Evolutionary conservation across 2,329 filamentous ascomycete species (phyloP).

Genomic region (Botryosphaeria dothidea): DNA sequence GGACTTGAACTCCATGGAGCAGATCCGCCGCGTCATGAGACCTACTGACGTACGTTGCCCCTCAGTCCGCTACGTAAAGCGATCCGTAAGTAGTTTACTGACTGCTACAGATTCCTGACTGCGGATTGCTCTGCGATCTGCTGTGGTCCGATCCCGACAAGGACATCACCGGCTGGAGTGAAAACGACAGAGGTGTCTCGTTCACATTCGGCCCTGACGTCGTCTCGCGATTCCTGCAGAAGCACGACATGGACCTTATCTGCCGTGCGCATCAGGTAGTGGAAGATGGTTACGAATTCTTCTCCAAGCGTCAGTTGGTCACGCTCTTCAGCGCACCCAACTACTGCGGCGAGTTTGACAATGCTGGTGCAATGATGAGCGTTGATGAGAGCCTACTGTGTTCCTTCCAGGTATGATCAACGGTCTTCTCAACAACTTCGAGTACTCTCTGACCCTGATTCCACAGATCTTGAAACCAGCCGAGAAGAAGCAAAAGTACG

Average conservation of each 20-base stretch:
- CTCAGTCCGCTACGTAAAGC: not conserved
- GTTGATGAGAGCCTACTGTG: conserved; percentile 97
- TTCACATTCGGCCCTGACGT: conserved; percentile 99
- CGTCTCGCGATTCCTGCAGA: conserved; percentile 94
- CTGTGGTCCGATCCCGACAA: conserved; percentile 99
- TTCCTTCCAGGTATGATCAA: conserved; percentile 82
- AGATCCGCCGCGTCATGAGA: conserved; percentile 98
- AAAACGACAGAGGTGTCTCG: conserved; percentile 97
- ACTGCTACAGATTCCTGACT: conserved; percentile 85
- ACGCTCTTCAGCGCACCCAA: conserved; percentile 98
- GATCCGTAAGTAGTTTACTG: conserved; percentile 32
- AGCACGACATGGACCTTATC: conserved; percentile 99
- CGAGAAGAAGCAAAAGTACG: conserved; percentile 99
- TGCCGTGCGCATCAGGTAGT: conserved; percentile 98
- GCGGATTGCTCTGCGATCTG: conserved; percentile 93
- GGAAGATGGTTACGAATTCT: conserved; percentile 99
- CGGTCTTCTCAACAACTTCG: not conserved
- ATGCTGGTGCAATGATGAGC: conserved; percentile 99
- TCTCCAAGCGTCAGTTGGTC: conserved; percentile 96
- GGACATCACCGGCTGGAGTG: conserved; percentile 98
- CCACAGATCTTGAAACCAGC: conserved; percentile 95
- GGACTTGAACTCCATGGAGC: conserved; percentile 98
- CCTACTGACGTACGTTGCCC: conserved; percentile 85
- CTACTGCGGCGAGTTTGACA: conserved; percentile 99
- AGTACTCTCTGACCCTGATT: not conserved